Conservation (phyloP, 805 yeast species). For the Zygosaccharomyces bisporus region DNA sequence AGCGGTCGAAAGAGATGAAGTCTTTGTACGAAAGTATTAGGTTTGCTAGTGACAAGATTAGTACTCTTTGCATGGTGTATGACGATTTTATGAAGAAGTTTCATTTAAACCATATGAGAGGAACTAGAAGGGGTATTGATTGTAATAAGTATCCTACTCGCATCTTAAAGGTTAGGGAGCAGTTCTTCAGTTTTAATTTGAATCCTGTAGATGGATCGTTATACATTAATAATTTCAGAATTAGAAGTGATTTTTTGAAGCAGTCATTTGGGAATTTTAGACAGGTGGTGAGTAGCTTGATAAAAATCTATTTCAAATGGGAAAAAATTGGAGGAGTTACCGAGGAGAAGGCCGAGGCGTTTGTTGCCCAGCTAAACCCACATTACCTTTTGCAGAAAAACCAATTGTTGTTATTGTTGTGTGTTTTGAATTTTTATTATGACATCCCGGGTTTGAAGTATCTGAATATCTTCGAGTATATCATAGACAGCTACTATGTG, state of each 20-base stretch:
- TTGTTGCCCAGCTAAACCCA: conserved; percentile 10
- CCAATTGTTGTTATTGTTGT: conserved; percentile 18
- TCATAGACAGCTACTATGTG: conserved; percentile 16
- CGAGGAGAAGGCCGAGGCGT: conserved; percentile 9
- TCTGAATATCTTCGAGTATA: conserved; percentile 14
- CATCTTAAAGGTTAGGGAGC: conserved; percentile 13
- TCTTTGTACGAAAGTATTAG: conserved; percentile 34
- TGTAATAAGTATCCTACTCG: conserved; percentile 9
- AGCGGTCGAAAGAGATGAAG: conserved; percentile 42
- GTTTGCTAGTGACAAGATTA: conserved; percentile 13
- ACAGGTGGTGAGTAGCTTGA: conserved; percentile 9
- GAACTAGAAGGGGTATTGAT: not conserved
- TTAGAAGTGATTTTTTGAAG: conserved; percentile 10
- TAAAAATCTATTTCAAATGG: conserved; percentile 16
- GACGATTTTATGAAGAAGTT: conserved; percentile 9
- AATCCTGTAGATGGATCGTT: conserved; percentile 12
- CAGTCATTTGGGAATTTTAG: conserved; percentile 13
- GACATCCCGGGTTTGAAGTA: conserved; percentile 24
- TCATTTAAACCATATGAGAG: not conserved
- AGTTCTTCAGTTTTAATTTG: conserved; percentile 13
- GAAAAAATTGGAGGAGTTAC: conserved; percentile 10
- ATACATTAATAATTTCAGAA: conserved; percentile 18
- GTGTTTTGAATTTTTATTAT: conserved; percentile 24
- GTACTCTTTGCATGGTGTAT: conserved; percentile 8
- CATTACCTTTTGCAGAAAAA: conserved; percentile 14